phyloP scores from a whole-genome alignment of 2,329 filamentous ascomycete genomes.

The Colletotrichum kahawae region DNA sequence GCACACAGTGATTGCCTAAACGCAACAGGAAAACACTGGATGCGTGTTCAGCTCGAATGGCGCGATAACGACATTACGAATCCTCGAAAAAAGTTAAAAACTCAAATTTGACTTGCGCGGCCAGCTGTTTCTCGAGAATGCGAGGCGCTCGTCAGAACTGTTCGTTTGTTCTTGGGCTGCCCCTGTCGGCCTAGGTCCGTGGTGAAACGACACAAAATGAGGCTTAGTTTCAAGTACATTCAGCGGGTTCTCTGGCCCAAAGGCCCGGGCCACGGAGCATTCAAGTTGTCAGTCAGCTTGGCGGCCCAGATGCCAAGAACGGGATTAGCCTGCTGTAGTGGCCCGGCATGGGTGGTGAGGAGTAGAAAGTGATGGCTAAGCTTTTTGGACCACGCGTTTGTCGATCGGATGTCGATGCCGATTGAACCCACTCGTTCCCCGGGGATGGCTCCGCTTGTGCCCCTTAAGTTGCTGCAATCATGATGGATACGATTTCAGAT shows the following conservation, averaged over 20 bases:
- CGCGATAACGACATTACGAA: neutral
- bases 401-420: neutral
- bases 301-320: neutral
- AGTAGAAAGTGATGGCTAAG: neutral
- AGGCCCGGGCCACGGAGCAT: neutral
- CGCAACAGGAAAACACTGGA: neutral
- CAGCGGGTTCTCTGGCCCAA: neutral
- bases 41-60: neutral
- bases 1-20: neutral
- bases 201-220: neutral
- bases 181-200: neutral
- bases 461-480: neutral
- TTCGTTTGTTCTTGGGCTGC: neutral
- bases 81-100: neutral
- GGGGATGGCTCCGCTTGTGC: neutral
- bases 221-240: slow-evolving; percentile 3
- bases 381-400: neutral
- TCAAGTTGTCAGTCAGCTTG: neutral
- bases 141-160: no score
- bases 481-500: neutral
- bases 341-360: neutral
- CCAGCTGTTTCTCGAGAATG: neutral
- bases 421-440: neutral
- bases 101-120: neutral
- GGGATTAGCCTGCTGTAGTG: neutral